Percentiles rank a stretch among this genome's conserved stretches.
Evolutionary conservation across 2,329 filamentous ascomycete genomes (phyloP).

Genomic region (Plectosphaerella sp.): DNA sequence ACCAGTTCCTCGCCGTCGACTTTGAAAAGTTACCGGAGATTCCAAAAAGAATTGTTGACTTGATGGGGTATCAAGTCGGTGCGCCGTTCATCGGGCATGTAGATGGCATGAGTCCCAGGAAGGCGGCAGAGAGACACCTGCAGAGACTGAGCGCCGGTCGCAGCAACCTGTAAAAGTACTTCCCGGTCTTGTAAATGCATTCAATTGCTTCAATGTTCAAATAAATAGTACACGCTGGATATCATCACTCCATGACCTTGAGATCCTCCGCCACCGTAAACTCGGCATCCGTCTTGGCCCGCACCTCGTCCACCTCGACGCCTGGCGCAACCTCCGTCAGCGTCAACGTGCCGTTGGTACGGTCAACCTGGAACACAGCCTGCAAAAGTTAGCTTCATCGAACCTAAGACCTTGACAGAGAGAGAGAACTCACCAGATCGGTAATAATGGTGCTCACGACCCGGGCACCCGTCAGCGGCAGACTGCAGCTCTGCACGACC

Average conservation of each 20-base stretch:
- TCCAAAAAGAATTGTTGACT: slow-evolving; percentile 15
- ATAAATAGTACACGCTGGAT: background rate
- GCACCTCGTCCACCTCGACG: slow-evolving; percentile 64
- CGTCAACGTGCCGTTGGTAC: slow-evolving; percentile 55
- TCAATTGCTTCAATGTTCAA: too few species aligned
- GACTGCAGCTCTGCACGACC: slow-evolving; percentile 57
- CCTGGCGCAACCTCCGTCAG: slow-evolving; percentile 68
- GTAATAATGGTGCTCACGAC: slow-evolving; percentile 72
- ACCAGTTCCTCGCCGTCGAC: slow-evolving; percentile 28
- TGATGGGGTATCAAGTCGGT: slow-evolving; percentile 18
- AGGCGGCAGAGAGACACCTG: too few species aligned
- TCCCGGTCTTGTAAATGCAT: background rate
- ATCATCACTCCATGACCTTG: slow-evolving; percentile 36
- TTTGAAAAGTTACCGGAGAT: slow-evolving; percentile 16
- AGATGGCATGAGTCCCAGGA: slow-evolving; percentile 14
- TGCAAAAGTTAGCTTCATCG: slow-evolving; percentile 17
- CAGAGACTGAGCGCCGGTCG: too few species aligned
- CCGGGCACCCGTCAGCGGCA: slow-evolving; percentile 62
- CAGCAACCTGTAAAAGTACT: background rate
- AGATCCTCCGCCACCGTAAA: slow-evolving; percentile 60
- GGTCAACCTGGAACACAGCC: slow-evolving; percentile 68
- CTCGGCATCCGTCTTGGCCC: slow-evolving; percentile 63
- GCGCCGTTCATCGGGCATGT: slow-evolving; percentile 17
- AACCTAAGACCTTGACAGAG: background rate
- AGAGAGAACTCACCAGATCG: slow-evolving; percentile 58